Conservation (phyloP, 805 yeast genomes). For the Vanderwaltozyma verrucispora region DNA sequence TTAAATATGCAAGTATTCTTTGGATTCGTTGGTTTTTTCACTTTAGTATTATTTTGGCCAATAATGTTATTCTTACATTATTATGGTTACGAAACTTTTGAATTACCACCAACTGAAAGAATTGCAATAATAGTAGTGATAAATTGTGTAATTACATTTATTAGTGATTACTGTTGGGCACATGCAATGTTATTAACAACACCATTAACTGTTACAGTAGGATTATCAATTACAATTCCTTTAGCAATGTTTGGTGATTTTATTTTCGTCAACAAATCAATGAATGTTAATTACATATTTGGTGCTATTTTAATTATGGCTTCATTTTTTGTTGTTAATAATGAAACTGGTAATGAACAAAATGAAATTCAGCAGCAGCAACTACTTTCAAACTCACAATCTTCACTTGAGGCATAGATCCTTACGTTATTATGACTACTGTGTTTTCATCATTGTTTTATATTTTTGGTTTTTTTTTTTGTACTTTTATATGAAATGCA, state of each 20-base stretch:
- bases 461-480: no score
- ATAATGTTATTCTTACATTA: conserved; percentile 54
- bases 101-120: conserved; percentile 47
- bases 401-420: background rate
- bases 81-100: conserved; percentile 58
- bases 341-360: conserved; percentile 57
- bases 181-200: conserved; percentile 87
- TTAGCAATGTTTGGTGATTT: conserved; percentile 89
- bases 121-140: conserved; percentile 44
- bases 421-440: no score
- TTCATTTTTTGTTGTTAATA: conserved; percentile 78
- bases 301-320: conserved; percentile 76
- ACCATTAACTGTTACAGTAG: conserved; percentile 93
- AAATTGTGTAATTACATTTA: conserved; percentile 70
- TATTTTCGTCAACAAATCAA: conserved; percentile 51
- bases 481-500: no score
- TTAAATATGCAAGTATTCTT: conserved; percentile 82
- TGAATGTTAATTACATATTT: conserved; percentile 52
- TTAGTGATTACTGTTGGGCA: conserved; percentile 94
- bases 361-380: conserved; percentile 1
- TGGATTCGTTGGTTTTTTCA: conserved; percentile 89
- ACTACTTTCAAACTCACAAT: background rate
- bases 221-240: conserved; percentile 87
- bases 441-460: no score
- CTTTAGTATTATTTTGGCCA: conserved; percentile 74